Percentiles rank a stretch among this genome's conserved stretches.
phyloP scores from a whole-genome alignment of 1,139 yeast genomes.

The Hyphopichia burtonii region DNA sequence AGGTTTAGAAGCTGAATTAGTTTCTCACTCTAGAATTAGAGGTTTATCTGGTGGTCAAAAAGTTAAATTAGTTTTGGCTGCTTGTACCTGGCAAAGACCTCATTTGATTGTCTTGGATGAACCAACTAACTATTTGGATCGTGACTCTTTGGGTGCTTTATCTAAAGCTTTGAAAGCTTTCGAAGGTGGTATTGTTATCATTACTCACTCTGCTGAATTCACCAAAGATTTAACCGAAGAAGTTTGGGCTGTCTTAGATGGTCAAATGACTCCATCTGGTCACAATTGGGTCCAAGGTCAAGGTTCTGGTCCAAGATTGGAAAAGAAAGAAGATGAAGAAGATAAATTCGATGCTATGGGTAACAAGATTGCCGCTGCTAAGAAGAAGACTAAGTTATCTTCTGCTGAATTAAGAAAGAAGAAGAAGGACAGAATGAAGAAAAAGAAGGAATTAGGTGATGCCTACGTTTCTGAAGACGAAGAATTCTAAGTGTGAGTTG shows the following conservation, averaged over 20 bases:
- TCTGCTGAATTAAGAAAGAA: slow-evolving; percentile 99
- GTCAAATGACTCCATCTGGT: slow-evolving; percentile 99
- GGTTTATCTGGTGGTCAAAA: slow-evolving; percentile 99
- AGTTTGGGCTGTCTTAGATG: slow-evolving; percentile 99
- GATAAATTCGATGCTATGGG: slow-evolving; percentile 99
- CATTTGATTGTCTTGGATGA: slow-evolving; percentile 98
- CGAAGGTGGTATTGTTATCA: slow-evolving; percentile 99
- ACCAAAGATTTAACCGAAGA: slow-evolving; percentile 97
- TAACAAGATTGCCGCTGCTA: slow-evolving; percentile 95
- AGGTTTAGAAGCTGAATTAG: slow-evolving; percentile 98
- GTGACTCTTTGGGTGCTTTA: slow-evolving; percentile 99
- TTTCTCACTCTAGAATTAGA: slow-evolving; percentile 99
- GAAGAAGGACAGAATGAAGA: slow-evolving; percentile 99
- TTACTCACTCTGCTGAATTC: slow-evolving; percentile 99
- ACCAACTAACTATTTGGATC: slow-evolving; percentile 98
- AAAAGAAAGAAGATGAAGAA: slow-evolving; percentile 95
- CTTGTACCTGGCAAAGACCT: slow-evolving; percentile 99
- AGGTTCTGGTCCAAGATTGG: slow-evolving; percentile 99
- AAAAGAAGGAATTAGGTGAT: slow-evolving; percentile 99
- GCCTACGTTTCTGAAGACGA: slow-evolving; percentile 97
- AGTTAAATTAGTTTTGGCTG: slow-evolving; percentile 99
- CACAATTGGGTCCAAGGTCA: slow-evolving; percentile 99
- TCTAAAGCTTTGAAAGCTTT: slow-evolving; percentile 98
- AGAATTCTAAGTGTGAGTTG: slow-evolving; percentile 23
- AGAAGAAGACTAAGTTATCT: slow-evolving; percentile 96